phyloP scores from a whole-genome alignment of 1,284 basidiomycete genomes.

The Phlebopus sp. region DNA sequence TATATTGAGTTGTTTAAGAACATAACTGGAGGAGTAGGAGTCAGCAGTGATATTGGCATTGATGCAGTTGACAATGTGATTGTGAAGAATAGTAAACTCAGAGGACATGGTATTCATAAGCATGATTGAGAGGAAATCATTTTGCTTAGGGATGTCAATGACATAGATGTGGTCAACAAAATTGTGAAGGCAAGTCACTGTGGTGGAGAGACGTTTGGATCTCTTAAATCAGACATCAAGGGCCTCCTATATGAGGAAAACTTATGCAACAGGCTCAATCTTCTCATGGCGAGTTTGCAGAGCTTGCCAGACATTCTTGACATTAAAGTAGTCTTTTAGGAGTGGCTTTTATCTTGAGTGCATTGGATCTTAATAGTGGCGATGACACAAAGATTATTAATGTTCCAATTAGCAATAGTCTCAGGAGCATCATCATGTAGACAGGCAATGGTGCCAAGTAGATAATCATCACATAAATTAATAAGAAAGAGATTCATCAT shows the following conservation, averaged over 20 bases:
- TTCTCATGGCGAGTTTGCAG: neutral
- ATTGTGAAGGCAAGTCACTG: neutral
- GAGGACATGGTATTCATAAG: conserved; percentile 3
- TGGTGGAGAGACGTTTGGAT: neutral
- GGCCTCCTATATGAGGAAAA: neutral
- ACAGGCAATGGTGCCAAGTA: neutral
- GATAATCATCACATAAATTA: neutral
- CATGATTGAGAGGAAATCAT: neutral
- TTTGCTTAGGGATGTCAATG: conserved; percentile 1
- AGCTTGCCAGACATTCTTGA: neutral
- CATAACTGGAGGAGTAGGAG: too few relatives aligned
- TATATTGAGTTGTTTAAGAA: neutral
- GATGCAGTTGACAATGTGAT: conserved; percentile 4
- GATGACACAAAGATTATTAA: neutral
- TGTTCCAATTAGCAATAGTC: neutral
- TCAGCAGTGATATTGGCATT: neutral
- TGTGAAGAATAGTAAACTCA: neutral
- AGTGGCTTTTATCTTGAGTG: neutral
- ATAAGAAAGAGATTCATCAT: neutral
- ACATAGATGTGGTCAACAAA: neutral
- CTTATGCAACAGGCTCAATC: neutral
- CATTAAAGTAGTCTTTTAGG: neutral
- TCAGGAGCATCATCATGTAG: neutral
- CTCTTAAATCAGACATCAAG: neutral
- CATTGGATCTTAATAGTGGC: neutral